phyloP scores from a whole-genome alignment of 2,329 filamentous ascomycete genomes.

The Meredithiella fracta region DNA sequence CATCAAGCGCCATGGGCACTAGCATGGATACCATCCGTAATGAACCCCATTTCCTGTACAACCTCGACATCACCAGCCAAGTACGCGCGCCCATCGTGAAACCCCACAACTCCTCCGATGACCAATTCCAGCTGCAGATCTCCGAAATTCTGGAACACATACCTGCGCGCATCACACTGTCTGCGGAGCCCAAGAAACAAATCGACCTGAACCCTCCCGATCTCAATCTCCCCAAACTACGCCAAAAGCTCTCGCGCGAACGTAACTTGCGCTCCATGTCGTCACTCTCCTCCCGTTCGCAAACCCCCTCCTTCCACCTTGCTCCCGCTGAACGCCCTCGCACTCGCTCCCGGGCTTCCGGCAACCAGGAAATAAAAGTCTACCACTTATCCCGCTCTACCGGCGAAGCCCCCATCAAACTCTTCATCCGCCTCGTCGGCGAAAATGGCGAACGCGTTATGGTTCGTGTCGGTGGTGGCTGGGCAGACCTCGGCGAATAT shows the following conservation, averaged over 20 bases:
- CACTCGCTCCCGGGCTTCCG: slow-evolving; percentile 26
- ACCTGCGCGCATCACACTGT: slow-evolving; percentile 63
- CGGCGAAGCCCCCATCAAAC: slow-evolving; percentile 76
- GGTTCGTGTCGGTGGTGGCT: slow-evolving; percentile 96
- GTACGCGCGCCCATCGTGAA: slow-evolving; percentile 16
- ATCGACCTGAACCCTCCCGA: slow-evolving; percentile 44
- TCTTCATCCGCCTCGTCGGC: slow-evolving; percentile 84
- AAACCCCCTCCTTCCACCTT: slow-evolving; percentile 52
- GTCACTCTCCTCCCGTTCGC: slow-evolving; percentile 37
- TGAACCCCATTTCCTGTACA: slow-evolving; percentile 28
- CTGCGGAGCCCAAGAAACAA: slow-evolving; percentile 27
- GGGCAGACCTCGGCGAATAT: slow-evolving; percentile 92
- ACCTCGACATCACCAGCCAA: slow-evolving; percentile 26
- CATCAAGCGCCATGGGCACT: neutral
- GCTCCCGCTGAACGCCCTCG: slow-evolving; percentile 41
- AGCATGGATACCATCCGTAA: slow-evolving; percentile 19
- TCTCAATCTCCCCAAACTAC: slow-evolving; percentile 32
- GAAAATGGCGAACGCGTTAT: slow-evolving; percentile 85
- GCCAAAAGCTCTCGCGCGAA: slow-evolving; percentile 26
- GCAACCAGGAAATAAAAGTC: slow-evolving; percentile 62
- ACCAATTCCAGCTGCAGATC: slow-evolving; percentile 65
- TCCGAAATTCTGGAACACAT: slow-evolving; percentile 62
- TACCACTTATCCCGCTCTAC: slow-evolving; percentile 80
- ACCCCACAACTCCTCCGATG: slow-evolving; percentile 27
- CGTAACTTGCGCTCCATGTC: slow-evolving; percentile 33